Evolutionary conservation across 768 basidiomycete genomes (phyloP).

Genomic region (Cubamyces lactineus): DNA sequence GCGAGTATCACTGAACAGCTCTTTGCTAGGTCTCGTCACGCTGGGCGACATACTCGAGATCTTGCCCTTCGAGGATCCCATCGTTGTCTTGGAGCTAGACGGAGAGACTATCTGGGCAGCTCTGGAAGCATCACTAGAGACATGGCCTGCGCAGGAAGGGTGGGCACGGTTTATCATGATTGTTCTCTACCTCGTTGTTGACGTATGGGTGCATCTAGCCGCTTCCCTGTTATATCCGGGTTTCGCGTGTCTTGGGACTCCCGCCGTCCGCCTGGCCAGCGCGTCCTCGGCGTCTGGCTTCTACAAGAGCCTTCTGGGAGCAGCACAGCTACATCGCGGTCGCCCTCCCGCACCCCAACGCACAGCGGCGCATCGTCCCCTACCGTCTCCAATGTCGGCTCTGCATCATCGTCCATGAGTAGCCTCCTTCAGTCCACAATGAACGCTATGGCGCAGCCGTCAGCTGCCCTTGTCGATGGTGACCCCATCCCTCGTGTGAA

Average conservation of each 20-base stretch:
- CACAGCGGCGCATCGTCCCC: conserved; percentile 28
- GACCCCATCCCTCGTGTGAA: conserved; percentile 56
- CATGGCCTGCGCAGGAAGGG: conserved; percentile 94
- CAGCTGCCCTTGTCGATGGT: conserved; percentile 41
- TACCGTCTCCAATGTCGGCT: neutral
- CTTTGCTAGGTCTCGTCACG: conserved; percentile 62
- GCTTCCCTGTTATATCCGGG: conserved; percentile 88
- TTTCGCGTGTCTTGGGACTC: conserved; percentile 90
- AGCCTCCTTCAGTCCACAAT: conserved; percentile 24
- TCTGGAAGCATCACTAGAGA: conserved; percentile 69
- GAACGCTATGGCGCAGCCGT: neutral
- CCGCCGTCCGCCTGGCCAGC: conserved; percentile 63
- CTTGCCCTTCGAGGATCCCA: conserved; percentile 84
- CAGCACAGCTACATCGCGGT: conserved; percentile 13
- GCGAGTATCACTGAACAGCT: neutral
- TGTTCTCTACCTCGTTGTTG: neutral
- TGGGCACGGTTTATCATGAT: conserved; percentile 31
- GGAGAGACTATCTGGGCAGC: conserved; percentile 81
- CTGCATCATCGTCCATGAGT: conserved; percentile 27
- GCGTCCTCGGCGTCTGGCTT: conserved; percentile 75
- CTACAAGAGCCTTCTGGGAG: conserved; percentile 37
- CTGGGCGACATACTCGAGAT: conserved; percentile 90
- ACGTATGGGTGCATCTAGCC: conserved; percentile 46
- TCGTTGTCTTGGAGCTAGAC: conserved; percentile 79
- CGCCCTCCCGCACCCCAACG: conserved; percentile 17